Evolutionary conservation across 2,329 filamentous ascomycete species (phyloP).

Genomic region (Diplodia sapinea): DNA sequence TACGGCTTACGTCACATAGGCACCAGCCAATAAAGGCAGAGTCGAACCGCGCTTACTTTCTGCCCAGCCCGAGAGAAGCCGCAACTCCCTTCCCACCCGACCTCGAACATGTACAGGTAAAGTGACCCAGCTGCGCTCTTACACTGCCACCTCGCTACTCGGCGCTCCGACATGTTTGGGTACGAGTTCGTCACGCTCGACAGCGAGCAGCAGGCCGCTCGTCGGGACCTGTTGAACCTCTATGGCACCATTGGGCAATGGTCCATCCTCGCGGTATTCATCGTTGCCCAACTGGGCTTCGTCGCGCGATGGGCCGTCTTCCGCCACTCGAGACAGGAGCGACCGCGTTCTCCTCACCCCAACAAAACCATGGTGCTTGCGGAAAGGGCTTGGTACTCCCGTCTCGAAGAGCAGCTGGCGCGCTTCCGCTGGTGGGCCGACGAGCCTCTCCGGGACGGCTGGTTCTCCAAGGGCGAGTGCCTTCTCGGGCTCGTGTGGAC

Average conservation of each 20-base stretch:
- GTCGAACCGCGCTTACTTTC: constrained; percentile 15
- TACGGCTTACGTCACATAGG: not conserved
- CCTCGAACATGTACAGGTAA: constrained; percentile 9
- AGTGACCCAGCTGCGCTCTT: too few relatives aligned
- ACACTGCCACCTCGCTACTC: not conserved
- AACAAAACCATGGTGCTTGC: constrained; percentile 42
- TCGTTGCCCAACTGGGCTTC: constrained; percentile 51
- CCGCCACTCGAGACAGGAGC: constrained; percentile 33
- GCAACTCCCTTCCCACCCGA: not conserved
- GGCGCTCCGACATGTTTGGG: constrained; percentile 40
- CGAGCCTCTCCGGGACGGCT: constrained; percentile 51
- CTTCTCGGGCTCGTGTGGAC: constrained; percentile 57
- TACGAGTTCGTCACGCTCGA: constrained; percentile 62
- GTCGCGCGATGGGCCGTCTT: constrained; percentile 34
- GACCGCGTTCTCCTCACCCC: constrained; percentile 51
- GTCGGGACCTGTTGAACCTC: constrained; percentile 60
- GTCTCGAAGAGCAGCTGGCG: constrained; percentile 38
- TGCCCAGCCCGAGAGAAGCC: not conserved
- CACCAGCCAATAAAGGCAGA: not conserved
- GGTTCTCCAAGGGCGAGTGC: constrained; percentile 60
- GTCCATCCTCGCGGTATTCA: constrained; percentile 56
- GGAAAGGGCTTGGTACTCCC: constrained; percentile 38
- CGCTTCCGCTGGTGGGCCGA: constrained; percentile 53
- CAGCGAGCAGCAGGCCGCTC: constrained; percentile 55
- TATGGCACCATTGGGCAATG: constrained; percentile 63